A percentile compares a stretch with the other conserved stretches of the same genome.
Conservation (phyloP, 768 basidiomycete genomes). For the Calocybe gangraenosa region DNA sequence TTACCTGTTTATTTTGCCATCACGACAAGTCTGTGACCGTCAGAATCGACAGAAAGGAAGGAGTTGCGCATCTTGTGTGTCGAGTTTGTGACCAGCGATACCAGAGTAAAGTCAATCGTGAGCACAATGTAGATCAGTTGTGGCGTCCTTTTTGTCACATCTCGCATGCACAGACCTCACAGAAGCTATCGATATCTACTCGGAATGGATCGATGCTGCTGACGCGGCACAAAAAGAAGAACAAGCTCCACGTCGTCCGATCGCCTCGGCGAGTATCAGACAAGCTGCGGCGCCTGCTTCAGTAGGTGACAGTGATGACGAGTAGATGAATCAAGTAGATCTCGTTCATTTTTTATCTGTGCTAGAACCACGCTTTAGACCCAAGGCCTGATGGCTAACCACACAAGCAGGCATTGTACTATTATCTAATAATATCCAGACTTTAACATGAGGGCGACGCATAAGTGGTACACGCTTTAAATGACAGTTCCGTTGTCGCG, state of each 20-base stretch:
- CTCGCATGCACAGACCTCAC: constrained; percentile 58
- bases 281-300: constrained; percentile 37
- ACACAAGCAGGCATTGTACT: constrained; percentile 11
- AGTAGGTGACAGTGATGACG: constrained; percentile 50
- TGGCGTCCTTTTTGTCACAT: constrained; percentile 7
- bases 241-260: constrained; percentile 45
- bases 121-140: constrained; percentile 19
- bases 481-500: constrained; percentile 18
- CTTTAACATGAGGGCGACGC: constrained; percentile 11
- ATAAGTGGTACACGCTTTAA: too few relatives aligned
- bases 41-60: constrained; percentile 81
- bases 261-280: constrained; percentile 53
- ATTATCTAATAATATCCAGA: background rate
- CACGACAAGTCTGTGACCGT: constrained; percentile 88
- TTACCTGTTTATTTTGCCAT: constrained; percentile 87
- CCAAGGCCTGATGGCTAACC: too few relatives aligned
- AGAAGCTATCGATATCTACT: constrained; percentile 86
- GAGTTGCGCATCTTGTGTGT: constrained; percentile 75
- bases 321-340: constrained; percentile 22
- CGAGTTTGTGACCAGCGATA: constrained; percentile 84
- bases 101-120: constrained; percentile 85
- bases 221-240: constrained; percentile 75
- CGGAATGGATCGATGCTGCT: constrained; percentile 88
- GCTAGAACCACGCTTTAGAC: constrained; percentile 13
- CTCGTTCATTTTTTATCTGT: constrained; percentile 8